These are phyloP conservation scores for Imleria badia DNA, from an alignment of 768 basidiomycete species.

Conservation along the genomic window DNA sequence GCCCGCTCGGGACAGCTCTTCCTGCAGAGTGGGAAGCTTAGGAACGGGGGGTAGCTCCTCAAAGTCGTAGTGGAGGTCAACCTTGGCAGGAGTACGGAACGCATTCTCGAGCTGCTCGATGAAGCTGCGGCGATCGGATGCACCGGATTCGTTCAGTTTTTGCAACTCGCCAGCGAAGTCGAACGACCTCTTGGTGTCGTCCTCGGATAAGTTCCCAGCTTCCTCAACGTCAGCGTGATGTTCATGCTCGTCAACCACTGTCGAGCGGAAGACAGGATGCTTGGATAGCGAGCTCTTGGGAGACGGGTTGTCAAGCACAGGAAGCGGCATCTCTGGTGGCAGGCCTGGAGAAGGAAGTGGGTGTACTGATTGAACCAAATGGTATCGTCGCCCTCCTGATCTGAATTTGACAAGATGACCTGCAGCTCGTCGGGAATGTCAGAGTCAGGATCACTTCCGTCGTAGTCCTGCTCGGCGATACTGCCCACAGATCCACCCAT, in stretches of 20 bases:
- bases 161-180: constrained; percentile 81
- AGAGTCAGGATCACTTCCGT: constrained; percentile 65
- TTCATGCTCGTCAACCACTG: constrained; percentile 46
- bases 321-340: constrained; percentile 44
- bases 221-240: constrained; percentile 43
- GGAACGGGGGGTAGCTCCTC: constrained; percentile 53
- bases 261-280: constrained; percentile 42
- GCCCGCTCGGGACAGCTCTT: constrained; percentile 23
- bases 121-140: constrained; percentile 68
- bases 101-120: constrained; percentile 81
- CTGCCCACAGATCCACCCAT: constrained; percentile 61
- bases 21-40: constrained; percentile 39
- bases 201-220: constrained; percentile 46
- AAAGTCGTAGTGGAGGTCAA: constrained; percentile 56
- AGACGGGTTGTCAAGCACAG: constrained; percentile 18
- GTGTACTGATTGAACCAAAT: constrained; percentile 27
- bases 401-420: constrained; percentile 50
- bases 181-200: constrained; percentile 76
- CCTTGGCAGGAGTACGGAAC: constrained; percentile 72
- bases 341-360: constrained; percentile 39
- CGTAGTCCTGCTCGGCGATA: constrained; percentile 44
- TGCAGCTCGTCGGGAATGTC: constrained; percentile 83
- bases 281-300: constrained; percentile 19
- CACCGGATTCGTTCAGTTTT: constrained; percentile 69
- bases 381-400: constrained; percentile 44